Evolutionary conservation across 2,329 filamentous ascomycete species (phyloP).

Genomic region (Meredithiella fracta): DNA sequence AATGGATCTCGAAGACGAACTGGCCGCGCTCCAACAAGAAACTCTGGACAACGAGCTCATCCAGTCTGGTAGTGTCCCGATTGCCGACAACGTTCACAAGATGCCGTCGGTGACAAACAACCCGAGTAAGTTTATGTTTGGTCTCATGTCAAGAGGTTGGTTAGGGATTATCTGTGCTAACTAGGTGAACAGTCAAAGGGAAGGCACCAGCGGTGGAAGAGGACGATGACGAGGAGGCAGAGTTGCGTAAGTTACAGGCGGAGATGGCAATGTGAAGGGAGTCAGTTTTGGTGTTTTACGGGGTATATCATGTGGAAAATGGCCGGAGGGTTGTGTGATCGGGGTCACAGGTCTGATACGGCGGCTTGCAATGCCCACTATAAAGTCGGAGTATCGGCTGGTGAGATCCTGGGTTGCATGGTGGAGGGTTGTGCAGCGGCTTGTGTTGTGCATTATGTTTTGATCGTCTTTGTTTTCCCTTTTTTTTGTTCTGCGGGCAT

Average conservation of each 20-base stretch:
- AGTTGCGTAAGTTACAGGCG: conserved; percentile 79
- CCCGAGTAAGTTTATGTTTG: conserved; percentile 50
- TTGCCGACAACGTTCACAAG: conserved; percentile 58
- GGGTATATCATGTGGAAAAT: too few species aligned
- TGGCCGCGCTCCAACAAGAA: conserved; percentile 80
- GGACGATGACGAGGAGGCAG: conserved; percentile 92
- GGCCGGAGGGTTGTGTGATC: neutral
- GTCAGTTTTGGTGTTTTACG: neutral
- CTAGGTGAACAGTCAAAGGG: conserved; percentile 28
- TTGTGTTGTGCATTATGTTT: neutral
- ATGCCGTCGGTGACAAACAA: conserved; percentile 59
- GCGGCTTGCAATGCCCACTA: neutral
- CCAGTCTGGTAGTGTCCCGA: conserved; percentile 69
- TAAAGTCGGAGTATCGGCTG: neutral
- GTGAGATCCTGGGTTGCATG: neutral
- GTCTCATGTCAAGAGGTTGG: too few species aligned
- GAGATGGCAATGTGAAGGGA: conserved; percentile 69
- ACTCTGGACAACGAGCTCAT: conserved; percentile 87
- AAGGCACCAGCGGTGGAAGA: conserved; percentile 31
- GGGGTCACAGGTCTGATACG: neutral
- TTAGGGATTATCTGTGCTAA: too few species aligned
- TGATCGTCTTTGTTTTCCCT: neutral
- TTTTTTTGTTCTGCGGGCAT: too few species aligned
- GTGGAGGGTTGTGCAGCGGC: neutral
- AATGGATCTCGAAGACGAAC: conserved; percentile 66